phyloP scores from a whole-genome alignment of 352 stramenopile species.

The Phytophthora litchii region DNA sequence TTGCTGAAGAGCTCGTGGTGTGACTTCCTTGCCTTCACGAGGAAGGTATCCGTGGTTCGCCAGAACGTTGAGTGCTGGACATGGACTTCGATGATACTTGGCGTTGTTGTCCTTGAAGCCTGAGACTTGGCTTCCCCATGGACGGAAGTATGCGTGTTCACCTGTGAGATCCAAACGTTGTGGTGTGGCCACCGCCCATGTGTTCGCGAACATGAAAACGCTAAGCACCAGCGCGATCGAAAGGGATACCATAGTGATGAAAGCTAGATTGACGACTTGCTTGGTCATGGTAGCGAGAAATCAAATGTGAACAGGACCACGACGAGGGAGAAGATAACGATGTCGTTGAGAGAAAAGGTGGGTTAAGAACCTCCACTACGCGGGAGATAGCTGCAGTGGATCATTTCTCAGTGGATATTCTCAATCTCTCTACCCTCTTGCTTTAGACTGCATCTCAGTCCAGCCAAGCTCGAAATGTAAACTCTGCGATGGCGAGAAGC shows the following conservation, averaged over 20 bases:
- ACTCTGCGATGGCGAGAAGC: constrained; percentile 48
- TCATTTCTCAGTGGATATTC: constrained; percentile 11
- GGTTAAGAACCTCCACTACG: constrained; percentile 13
- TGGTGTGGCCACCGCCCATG: not conserved
- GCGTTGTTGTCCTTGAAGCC: constrained; percentile 43
- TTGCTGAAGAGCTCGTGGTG: constrained; percentile 38
- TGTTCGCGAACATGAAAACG: constrained; percentile 4
- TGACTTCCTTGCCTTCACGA: constrained; percentile 63
- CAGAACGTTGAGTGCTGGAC: constrained; percentile 69
- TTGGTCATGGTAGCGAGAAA: constrained; percentile 23
- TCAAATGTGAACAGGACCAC: constrained; percentile 9
- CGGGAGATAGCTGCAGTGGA: too few relatives aligned
- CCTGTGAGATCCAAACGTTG: constrained; percentile 9
- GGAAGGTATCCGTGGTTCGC: constrained; percentile 75
- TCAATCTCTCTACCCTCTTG: not conserved
- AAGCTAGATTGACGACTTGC: constrained; percentile 6
- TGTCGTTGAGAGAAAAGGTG: constrained; percentile 7
- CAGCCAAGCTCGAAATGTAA: constrained; percentile 38
- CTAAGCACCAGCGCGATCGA: constrained; percentile 16
- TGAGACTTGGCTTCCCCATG: constrained; percentile 39
- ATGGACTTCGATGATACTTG: constrained; percentile 59
- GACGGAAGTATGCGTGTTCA: constrained; percentile 52
- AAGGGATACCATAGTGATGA: constrained; percentile 18
- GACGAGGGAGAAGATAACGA: constrained; percentile 5
- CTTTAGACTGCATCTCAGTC: constrained; percentile 3